Conservation (phyloP, 805 yeast species). For the Sugiyamaella floridensis region DNA sequence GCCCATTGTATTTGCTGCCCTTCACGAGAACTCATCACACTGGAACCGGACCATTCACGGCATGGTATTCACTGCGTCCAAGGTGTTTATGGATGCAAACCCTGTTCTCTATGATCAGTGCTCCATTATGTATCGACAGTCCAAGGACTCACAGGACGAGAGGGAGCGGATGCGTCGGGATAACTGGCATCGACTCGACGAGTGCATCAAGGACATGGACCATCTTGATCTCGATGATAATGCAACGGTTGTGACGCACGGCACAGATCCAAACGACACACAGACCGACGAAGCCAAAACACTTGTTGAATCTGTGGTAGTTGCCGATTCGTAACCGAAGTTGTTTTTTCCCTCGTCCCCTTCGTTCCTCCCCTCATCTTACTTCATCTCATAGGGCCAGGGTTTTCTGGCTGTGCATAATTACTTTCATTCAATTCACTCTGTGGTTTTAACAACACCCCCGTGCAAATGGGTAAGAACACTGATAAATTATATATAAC, state of each 20-base stretch:
- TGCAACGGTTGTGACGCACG: not conserved
- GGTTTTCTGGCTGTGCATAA: not conserved
- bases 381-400: too few species aligned
- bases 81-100: conserved; percentile 86
- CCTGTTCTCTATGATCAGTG: conserved; percentile 89
- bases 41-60: conserved; percentile 95
- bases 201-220: conserved; percentile 34
- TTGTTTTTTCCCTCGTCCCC: too few species aligned
- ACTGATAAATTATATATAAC: conserved; percentile 33
- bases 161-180: conserved; percentile 48
- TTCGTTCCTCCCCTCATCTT: too few species aligned
- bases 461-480: conserved; percentile 29
- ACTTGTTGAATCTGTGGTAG: not conserved
- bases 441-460: not conserved
- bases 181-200: conserved; percentile 57
- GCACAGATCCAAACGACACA: not conserved
- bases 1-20: conserved; percentile 84
- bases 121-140: conserved; percentile 76
- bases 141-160: conserved; percentile 63
- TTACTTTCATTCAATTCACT: not conserved
- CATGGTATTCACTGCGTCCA: conserved; percentile 83
- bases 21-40: conserved; percentile 79
- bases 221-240: not conserved
- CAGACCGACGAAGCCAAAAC: not conserved
- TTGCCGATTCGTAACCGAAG: not conserved